Conservation (phyloP, 176 grass and related monocot species). For the Oryza punctata region DNA sequence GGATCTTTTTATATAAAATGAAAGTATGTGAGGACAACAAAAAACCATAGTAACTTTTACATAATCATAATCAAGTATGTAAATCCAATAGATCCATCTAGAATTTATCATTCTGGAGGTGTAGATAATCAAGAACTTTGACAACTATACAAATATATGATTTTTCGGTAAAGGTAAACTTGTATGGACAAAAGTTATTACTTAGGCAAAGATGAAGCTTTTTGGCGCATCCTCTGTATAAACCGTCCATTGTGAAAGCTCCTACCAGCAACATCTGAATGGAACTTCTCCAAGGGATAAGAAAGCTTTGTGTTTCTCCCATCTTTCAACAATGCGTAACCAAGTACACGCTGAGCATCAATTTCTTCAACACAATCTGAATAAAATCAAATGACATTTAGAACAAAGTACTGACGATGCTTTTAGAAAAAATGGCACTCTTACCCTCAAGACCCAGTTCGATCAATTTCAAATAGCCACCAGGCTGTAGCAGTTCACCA, state of each 20-base stretch:
- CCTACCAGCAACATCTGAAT: conserved; percentile 88
- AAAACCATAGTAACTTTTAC: background rate
- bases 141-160: conserved; percentile 15
- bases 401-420: background rate
- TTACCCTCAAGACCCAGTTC: conserved; percentile 88
- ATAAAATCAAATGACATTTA: conserved; percentile 19
- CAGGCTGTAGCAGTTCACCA: conserved; percentile 91
- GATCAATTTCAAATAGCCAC: conserved; percentile 89
- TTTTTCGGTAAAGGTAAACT: background rate
- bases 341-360: conserved; percentile 87
- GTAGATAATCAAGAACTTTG: background rate
- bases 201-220: conserved; percentile 75
- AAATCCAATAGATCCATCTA: background rate
- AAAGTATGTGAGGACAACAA: background rate
- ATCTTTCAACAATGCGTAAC: conserved; percentile 94
- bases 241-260: conserved; percentile 98
- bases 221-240: conserved; percentile 94
- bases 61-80: conserved; percentile 7
- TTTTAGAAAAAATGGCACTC: background rate
- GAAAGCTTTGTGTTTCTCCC: conserved; percentile 75
- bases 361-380: conserved; percentile 95
- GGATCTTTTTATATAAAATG: background rate
- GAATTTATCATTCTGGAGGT: background rate
- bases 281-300: conserved; percentile 90
- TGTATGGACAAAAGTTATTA: conserved; percentile 40